Percentiles rank a stretch among this genome's conserved stretches.
Conservation (phyloP, 495 filamentous ascomycete genomes). For the Annulohypoxylon moriforme region DNA sequence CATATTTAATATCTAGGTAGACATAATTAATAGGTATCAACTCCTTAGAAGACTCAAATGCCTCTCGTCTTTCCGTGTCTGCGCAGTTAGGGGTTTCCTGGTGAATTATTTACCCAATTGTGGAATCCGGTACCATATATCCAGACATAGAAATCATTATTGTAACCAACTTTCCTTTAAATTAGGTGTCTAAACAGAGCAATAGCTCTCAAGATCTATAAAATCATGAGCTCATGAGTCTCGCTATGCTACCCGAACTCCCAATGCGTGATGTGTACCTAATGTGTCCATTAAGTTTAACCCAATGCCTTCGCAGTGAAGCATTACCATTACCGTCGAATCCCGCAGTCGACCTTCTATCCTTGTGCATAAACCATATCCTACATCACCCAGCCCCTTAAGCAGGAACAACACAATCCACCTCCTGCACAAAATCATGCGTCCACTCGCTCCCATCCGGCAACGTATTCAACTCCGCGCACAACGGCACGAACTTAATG, state of each 20-base stretch:
- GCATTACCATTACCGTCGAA: neutral
- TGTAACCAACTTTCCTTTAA: neutral
- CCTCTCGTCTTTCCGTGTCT: too few species aligned
- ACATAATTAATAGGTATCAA: too few species aligned
- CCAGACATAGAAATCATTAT: neutral
- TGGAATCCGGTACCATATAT: too few species aligned
- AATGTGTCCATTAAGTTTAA: neutral
- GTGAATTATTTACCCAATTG: too few species aligned
- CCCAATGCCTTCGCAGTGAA: neutral
- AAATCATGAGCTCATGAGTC: constrained; percentile 1
- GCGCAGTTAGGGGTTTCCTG: too few species aligned
- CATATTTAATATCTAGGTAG: too few species aligned
- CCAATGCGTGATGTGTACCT: neutral
- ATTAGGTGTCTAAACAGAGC: neutral
- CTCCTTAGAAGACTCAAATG: too few species aligned
- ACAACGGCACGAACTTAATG: constrained; percentile 20
- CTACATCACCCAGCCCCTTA: neutral
- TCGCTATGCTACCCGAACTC: neutral
- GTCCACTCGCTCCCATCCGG: constrained; percentile 11
- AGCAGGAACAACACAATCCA: constrained; percentile 20
- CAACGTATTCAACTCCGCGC: constrained; percentile 20
- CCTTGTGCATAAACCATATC: neutral
- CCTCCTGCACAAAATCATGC: constrained; percentile 37
- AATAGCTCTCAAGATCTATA: neutral
- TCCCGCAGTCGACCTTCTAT: neutral